Conservation (phyloP, 2,329 filamentous ascomycete species). For the Alternaria sp. region DNA sequence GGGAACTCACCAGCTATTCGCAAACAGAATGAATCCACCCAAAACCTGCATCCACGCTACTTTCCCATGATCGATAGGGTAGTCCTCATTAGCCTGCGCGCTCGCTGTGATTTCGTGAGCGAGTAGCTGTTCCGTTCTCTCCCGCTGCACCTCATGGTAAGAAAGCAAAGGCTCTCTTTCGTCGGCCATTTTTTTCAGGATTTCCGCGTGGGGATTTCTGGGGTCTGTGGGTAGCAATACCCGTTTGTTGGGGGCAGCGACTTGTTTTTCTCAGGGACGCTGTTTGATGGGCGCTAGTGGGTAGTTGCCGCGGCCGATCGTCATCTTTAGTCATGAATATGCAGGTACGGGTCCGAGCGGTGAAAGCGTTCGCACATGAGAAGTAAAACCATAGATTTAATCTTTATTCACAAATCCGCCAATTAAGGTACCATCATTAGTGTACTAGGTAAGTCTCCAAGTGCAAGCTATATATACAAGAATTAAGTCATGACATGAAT, state of each 20-base stretch:
- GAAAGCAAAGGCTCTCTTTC: constrained; percentile 23
- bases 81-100: constrained; percentile 19
- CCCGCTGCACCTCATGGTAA: constrained; percentile 11
- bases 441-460: neutral
- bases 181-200: constrained; percentile 3
- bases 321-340: constrained; percentile 15
- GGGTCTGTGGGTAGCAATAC: neutral
- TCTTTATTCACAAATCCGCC: neutral
- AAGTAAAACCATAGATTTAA: neutral
- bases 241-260: constrained; percentile 2
- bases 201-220: neutral
- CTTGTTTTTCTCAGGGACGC: constrained; percentile 2
- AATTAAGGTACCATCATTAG: neutral
- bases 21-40: constrained; percentile 55
- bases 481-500: neutral
- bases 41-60: constrained; percentile 56
- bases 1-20: constrained; percentile 48
- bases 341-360: constrained; percentile 16
- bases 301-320: constrained; percentile 5
- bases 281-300: constrained; percentile 1
- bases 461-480: neutral
- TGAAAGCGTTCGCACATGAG: neutral
- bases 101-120: constrained; percentile 21
- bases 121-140: constrained; percentile 10
- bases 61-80: constrained; percentile 41